Evolutionary conservation across 2,329 filamentous ascomycete genomes (phyloP), one percentile per base, ranked within the genome.

Genomic region (Cordyceps farinosa): DNA sequence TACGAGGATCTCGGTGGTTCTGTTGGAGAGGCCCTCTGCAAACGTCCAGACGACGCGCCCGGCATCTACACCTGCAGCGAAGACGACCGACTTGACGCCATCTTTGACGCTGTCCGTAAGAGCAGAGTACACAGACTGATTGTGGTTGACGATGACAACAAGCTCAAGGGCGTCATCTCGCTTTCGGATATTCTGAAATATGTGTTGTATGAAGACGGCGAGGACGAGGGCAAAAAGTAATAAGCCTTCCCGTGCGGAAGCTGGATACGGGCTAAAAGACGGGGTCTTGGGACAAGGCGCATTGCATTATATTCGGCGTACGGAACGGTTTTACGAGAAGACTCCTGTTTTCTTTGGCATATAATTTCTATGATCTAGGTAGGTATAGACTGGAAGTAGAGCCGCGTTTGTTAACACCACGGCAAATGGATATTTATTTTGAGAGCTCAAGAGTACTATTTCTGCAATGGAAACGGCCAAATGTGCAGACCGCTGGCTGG

Each of bases 181-280:
- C 82, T 99, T 61, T 98, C 94, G 64, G 95, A 99, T 77, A 97
- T 99, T 68, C 84, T 99, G 68, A 92, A 96, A 71, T 97, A 99
- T 74, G 91, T 97, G 60, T 82, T 99, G 67, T 82, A 97, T 29
- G 85, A 91, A 69, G 91, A 91, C 59, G 89, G 91, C 71, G 87
- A 50, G 61, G 65, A 66, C 32, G 66, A 67, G 42, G 80, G 82
- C 70, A 64, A 30, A 9, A 48, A 48, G 40, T 50, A 62, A 55
- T 62, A 44, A 48, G 51, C 30, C 51, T 55, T 62, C 48, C 50
- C 5, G 5, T 15, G 44, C 22, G 51, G 60, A 34, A 48, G 42
- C 50, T 47, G 40, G 42, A 47, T 29, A 53, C 17, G 29, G 30
- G 40, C 44, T 45, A 61, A 45, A 61, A 53, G 51, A 38, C 38